Evolutionary conservation across 1,139 yeast genomes (phyloP), one percentile per base, ranked within the genome.

Genomic region (Meyerozyma smithsonii): DNA sequence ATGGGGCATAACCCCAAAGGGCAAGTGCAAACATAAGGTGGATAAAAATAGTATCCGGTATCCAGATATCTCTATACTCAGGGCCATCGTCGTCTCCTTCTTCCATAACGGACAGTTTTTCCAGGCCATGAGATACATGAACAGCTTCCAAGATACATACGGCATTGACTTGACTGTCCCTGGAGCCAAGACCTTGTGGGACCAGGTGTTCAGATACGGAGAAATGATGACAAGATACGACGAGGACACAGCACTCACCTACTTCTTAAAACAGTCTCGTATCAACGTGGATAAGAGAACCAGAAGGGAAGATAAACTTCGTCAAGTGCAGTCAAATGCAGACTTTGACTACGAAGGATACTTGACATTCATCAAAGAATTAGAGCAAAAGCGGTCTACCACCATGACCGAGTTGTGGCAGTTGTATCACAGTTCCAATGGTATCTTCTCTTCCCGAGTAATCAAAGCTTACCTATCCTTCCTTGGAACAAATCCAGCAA

Each of bases 341-440:
- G 58, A 66, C 36, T 70, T 70, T 42, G 72, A 70, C 44, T 68
- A 66, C 47, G 69, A 67, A 42, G 64, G 66, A 3, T 70, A 54
- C 48, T 50, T 68, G 42, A 55, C 43, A 32, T 67, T 58, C 41
- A 41, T 59, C 7, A 48, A 55, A 3, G 59, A 56, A 8, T 50
- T 69, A 26, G 50, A 53, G 36, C 36, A 42, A 8, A 62, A 58
- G 39, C 54, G 76, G 43, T 38, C 44, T 11, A 50, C 53, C 1
- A 54, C 63, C 4, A 55, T 69, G 43, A 44, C 50, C 12, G 63
- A 65, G 40, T 49, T 69, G 28, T 70, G 74, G 74, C 41, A 46
- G 8, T 55, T 67, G 32, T 64, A 61, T 50, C 52, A 50, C 16
- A 47, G 52, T 7, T 48, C 57, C 28, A 52, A 51, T 20, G 50